A percentile compares a stretch with the other conserved stretches of the same genome.
These are phyloP conservation scores for Pythium insidiosum DNA, from an alignment of 352 stramenopile species.

Conservation along the genomic window DNA sequence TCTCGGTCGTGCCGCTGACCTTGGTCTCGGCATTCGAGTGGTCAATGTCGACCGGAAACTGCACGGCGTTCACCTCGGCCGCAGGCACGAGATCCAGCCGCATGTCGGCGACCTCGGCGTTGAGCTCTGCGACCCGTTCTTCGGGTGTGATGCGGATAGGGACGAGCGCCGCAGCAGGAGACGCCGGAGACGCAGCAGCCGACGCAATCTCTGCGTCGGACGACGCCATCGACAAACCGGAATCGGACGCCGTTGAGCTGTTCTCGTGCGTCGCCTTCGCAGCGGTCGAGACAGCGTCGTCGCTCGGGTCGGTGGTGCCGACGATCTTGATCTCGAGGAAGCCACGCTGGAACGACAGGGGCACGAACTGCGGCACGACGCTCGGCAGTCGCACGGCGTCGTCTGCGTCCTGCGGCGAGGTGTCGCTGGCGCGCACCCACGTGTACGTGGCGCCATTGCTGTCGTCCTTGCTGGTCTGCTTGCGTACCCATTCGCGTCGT, in stretches of 20 bases:
- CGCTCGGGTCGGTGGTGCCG: too few relatives aligned
- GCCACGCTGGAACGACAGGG: not conserved
- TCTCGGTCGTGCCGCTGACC: constrained; percentile 28
- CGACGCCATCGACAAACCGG: not conserved
- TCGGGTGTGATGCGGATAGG: constrained; percentile 8
- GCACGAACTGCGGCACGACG: constrained; percentile 6
- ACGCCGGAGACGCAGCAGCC: not conserved
- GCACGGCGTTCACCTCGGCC: too few relatives aligned
- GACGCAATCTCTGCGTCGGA: constrained; percentile 2
- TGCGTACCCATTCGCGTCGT: constrained; percentile 10
- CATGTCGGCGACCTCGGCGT: constrained; percentile 1
- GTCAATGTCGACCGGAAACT: too few relatives aligned
- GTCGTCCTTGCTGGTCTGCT: not conserved
- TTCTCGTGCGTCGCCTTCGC: too few relatives aligned
- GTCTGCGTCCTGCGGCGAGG: too few relatives aligned
- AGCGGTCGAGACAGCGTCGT: not conserved
- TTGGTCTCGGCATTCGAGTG: constrained; percentile 31
- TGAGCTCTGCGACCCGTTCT: constrained; percentile 8
- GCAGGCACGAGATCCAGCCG: constrained; percentile 9
- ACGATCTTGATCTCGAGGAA: constrained; percentile 8
- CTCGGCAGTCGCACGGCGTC: constrained; percentile 1
- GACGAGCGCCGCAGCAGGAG: not conserved
- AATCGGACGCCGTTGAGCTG: too few relatives aligned
- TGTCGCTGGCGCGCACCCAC: constrained; percentile 4
- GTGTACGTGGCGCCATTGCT: too few relatives aligned